Base-by-base conservation (phyloP, 352 stramenopile genomes). In the Pythium plurisporium region DNA sequence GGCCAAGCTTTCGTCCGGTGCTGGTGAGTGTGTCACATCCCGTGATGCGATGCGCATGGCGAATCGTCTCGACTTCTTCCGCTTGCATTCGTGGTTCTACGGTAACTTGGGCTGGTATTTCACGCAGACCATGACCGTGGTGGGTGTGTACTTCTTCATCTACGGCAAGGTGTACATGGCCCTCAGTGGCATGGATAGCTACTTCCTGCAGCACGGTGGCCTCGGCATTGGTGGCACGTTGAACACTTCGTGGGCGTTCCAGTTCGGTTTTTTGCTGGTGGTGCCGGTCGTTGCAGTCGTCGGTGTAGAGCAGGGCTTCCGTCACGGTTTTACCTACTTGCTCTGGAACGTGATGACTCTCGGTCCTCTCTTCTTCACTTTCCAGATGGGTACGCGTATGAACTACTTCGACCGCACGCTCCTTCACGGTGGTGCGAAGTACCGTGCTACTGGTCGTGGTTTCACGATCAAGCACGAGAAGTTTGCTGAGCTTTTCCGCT, bases 401-500 rank as follows among this genome's bases (percentile, higher is more conserved):
- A 90, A 98, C 72, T 99, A 99, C 81, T 99, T 99, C 71, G 91
- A 97, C 43, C 96, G 98, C 58, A 99, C 96, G 19, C 83, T 99
- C 66, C 83, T 99, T 36, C 96, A 98, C 59, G 97, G 97, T 58
- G 96, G 96, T 61, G 96, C 97, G 4, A 99, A 98, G 74, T 99
- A 99, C 71, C 89, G 96, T 41, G 90, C 96, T 15, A 99, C 97
- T 11, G 97, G 97, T 72, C 90, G 97, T 88, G 97, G 97, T 50
- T 99, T 99, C 79, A 98, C 98, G 26, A 99, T 97, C 57, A 97
- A 98, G 74, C 96, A 99, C 76, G 96, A 97, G 53, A 92, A 96
- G 33, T 98, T 99, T 64, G 96, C 98, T 26, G 96, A 99, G 60
- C 76, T 98, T 5, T 99, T 86, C 68, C 90, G 96, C 6, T 99